Base-by-base conservation (phyloP, 257 asterid genomes). In the Penstemon davidsonii region DNA sequence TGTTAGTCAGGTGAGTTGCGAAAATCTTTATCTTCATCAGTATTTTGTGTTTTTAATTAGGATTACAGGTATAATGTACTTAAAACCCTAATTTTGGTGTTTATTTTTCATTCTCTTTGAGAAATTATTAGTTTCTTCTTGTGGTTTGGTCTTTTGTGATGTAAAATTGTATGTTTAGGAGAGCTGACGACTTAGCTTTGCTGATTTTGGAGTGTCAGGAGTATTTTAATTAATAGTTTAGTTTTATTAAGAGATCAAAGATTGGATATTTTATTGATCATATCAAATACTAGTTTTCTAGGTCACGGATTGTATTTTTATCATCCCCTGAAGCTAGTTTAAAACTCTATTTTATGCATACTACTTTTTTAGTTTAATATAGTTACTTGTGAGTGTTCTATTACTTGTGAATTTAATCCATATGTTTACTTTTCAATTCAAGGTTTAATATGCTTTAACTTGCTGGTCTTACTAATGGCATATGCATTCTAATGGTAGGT, bases 1-100 rank as follows among this genome's bases (percentile, higher is more conserved):
- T 71, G 80, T 85, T 78, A 70, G 59, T 51, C 87, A 83, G 95
- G 96, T 85, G 18, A 53, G 69, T 77, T 70, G 75, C 62, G 40
- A 25, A 44, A 56, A 72, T 55, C 51, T 74, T 64, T 52, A 49
- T 67, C 7, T 19, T 10, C 52, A 36, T 65, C 25, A 10, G 9
- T 25, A 46, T 67, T 66, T 62, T 58, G 12, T 19, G 50, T 53
- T 61, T 75, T 38, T 49, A 4, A 50, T 15, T 12, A 57, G 13
- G 25, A 45, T 37, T 54, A 52, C 12, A 56, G 12, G 46, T 40
- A 6, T 9, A 25, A 0, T 33, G 13, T 10, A 52, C 40, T 18
- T 47, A 56, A 73, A 82, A 73, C 92, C 86, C 86, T 86, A 85
- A 75, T 75, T 11, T 74, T 33, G 61, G 47, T 70, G 49, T 42